These are phyloP conservation scores for Amanita inopinata DNA, from an alignment of 768 basidiomycete genomes.

Conservation along the genomic window DNA sequence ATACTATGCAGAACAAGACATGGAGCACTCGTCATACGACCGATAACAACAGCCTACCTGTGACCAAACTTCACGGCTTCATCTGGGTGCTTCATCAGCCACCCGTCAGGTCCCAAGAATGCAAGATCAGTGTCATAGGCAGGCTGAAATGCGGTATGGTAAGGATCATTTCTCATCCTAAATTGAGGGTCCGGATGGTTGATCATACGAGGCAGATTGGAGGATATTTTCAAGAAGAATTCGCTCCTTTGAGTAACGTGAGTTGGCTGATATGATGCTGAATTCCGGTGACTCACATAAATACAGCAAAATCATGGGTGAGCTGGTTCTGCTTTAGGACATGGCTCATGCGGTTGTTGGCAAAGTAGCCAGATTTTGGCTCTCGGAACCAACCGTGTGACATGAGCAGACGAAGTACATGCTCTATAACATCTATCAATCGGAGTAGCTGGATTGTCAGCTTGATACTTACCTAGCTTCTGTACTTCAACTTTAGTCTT, in stretches of 20 bases:
- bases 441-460: not conserved
- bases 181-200: constrained; percentile 25
- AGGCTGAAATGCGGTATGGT: constrained; percentile 29
- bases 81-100: constrained; percentile 28
- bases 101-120: constrained; percentile 27
- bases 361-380: constrained; percentile 25
- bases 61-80: constrained; percentile 26
- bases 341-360: constrained; percentile 27
- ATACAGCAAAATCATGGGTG: constrained; percentile 26
- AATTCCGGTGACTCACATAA: constrained; percentile 19
- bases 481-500: constrained; percentile 24
- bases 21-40: constrained; percentile 2
- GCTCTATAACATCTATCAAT: constrained; percentile 17
- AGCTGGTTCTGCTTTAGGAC: constrained; percentile 25
- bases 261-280: not conserved
- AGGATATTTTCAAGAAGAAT: constrained; percentile 25
- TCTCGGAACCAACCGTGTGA: constrained; percentile 29
- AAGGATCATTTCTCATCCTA: constrained; percentile 23
- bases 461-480: constrained; percentile 22
- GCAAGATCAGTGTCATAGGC: constrained; percentile 25
- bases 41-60: constrained; percentile 16
- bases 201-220: constrained; percentile 23
- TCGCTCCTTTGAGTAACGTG: constrained; percentile 20
- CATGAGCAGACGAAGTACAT: constrained; percentile 24
- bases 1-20: constrained; percentile 18